Conservation (phyloP, 306 rosid species). For the Sophora flavescens region DNA sequence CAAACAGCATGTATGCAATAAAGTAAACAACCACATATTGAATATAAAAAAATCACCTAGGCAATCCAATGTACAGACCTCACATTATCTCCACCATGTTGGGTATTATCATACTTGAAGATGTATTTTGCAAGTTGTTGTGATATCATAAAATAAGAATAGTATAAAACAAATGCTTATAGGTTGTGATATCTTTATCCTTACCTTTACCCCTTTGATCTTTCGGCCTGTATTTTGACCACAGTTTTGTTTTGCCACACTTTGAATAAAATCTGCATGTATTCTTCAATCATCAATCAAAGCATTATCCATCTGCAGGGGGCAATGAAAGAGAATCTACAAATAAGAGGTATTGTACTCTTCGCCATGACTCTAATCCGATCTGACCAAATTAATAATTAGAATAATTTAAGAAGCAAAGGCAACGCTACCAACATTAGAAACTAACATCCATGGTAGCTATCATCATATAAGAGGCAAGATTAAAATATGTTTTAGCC, state of each 20-base stretch:
- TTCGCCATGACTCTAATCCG: too few relatives aligned
- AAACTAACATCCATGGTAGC: constrained; percentile 18
- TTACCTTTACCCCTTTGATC: constrained; percentile 76
- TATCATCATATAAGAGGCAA: constrained; percentile 1
- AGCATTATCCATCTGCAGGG: constrained; percentile 92
- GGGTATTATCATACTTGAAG: constrained; percentile 73
- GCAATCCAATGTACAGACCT: constrained; percentile 61
- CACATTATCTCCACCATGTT: constrained; percentile 74
- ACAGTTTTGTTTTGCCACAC: constrained; percentile 74
- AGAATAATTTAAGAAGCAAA: too few relatives aligned
- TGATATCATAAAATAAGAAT: constrained; percentile 6
- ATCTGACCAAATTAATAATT: too few relatives aligned
- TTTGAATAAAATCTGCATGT: constrained; percentile 98
- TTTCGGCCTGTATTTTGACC: constrained; percentile 86
- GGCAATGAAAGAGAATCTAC: constrained; percentile 20
- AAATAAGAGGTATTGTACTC: too few relatives aligned
- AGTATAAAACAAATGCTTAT: neutral
- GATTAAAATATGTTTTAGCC: neutral
- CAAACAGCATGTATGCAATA: too few relatives aligned
- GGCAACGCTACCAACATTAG: too few relatives aligned
- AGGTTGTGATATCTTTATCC: constrained; percentile 24
- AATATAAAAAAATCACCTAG: too few relatives aligned
- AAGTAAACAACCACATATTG: too few relatives aligned
- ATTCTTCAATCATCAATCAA: constrained; percentile 96
- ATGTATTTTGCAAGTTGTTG: constrained; percentile 62